These are phyloP conservation scores for Pythium guiyangense DNA, from an alignment of 352 stramenopile genomes.

Conservation along the genomic window DNA sequence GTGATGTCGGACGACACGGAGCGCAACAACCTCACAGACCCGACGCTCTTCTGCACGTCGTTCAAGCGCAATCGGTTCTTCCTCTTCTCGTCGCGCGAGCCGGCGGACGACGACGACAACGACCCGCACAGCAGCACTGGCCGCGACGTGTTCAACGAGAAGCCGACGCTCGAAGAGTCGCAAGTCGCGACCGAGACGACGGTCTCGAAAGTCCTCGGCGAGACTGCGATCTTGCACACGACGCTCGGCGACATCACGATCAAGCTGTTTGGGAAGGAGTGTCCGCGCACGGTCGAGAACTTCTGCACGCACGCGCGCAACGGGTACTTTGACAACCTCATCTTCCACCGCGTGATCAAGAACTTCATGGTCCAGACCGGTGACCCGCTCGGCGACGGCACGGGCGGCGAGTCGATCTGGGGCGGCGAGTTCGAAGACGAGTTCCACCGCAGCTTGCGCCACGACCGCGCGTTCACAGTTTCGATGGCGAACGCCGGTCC, in stretches of 20 bases:
- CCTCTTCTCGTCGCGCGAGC: slow-evolving; percentile 94
- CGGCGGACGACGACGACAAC: slow-evolving; percentile 73
- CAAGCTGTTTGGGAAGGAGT: slow-evolving; percentile 95
- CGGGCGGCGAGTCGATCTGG: slow-evolving; percentile 98
- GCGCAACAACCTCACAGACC: slow-evolving; percentile 52
- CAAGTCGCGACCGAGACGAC: slow-evolving; percentile 83
- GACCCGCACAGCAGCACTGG: slow-evolving; percentile 27
- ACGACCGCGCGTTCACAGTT: slow-evolving; percentile 97
- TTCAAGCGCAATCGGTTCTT: slow-evolving; percentile 96
- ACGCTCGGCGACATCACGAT: slow-evolving; percentile 98
- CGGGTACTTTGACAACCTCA: slow-evolving; percentile 98
- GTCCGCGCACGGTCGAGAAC: slow-evolving; percentile 96
- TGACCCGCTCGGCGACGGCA: slow-evolving; percentile 96
- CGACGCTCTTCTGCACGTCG: slow-evolving; percentile 85
- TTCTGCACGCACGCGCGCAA: slow-evolving; percentile 95
- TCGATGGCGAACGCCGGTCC: slow-evolving; percentile 96
- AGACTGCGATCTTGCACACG: slow-evolving; percentile 94
- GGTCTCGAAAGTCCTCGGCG: slow-evolving; percentile 44
- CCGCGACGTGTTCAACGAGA: slow-evolving; percentile 98
- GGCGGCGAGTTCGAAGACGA: slow-evolving; percentile 99
- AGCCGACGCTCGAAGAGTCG: slow-evolving; percentile 92
- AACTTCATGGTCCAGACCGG: slow-evolving; percentile 98
- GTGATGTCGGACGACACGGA: slow-evolving; percentile 63
- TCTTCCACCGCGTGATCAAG: slow-evolving; percentile 99
- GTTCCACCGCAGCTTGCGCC: slow-evolving; percentile 92